phyloP scores from a whole-genome alignment of 2,329 filamentous ascomycete genomes.

The Sclerotinia sclerotiorum region DNA sequence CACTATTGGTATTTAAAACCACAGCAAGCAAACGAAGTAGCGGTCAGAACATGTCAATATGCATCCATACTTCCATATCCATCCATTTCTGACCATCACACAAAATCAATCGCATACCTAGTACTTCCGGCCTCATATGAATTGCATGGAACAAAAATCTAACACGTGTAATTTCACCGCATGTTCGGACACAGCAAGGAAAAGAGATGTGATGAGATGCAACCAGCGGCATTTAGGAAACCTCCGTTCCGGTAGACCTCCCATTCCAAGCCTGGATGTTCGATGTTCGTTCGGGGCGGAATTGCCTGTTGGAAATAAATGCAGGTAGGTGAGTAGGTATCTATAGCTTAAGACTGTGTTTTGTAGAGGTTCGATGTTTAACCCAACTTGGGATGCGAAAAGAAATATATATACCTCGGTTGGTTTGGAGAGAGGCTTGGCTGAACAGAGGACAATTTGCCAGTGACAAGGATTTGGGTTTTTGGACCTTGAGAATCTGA shows the following conservation, averaged over 20 bases:
- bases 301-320: not conserved
- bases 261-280: too few relatives aligned
- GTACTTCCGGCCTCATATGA: too few relatives aligned
- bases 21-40: not conserved
- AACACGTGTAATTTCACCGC: not conserved
- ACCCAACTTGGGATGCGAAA: not conserved
- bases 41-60: not conserved
- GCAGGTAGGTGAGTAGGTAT: not conserved
- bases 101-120: too few relatives aligned
- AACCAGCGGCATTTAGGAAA: not conserved
- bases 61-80: not conserved
- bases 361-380: not conserved
- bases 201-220: constrained; percentile 2
- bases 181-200: not conserved
- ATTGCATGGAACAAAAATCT: not conserved
- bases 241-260: not conserved
- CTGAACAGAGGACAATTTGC: not conserved
- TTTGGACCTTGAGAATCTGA: too few relatives aligned
- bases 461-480: too few relatives aligned
- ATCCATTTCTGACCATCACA: too few relatives aligned
- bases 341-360: not conserved
- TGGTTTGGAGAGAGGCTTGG: not conserved
- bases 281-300: not conserved
- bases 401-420: not conserved
- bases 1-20: not conserved